Evolutionary conservation across 768 basidiomycete species (phyloP).

Genomic region (Rhizopogon roseolus): DNA sequence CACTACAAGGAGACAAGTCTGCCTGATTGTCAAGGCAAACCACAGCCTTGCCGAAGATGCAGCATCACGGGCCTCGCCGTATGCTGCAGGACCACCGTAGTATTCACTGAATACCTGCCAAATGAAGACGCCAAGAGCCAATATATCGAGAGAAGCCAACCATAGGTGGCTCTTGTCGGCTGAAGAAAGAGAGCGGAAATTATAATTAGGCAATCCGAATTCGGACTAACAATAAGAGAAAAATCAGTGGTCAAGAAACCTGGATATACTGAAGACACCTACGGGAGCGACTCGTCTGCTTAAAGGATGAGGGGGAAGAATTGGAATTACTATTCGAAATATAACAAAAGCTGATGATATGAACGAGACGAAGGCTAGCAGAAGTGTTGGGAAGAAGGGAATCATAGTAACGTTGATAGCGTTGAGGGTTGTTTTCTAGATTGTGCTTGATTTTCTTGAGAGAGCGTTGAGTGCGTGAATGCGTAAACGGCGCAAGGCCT

Average conservation of each 20-base stretch:
- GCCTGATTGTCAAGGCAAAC: constrained; percentile 62
- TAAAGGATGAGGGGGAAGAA: constrained; percentile 67
- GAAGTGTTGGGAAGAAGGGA: constrained; percentile 61
- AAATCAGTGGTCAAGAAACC: constrained; percentile 7
- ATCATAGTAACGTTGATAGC: constrained; percentile 42
- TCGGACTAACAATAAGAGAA: constrained; percentile 46
- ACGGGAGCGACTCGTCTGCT: constrained; percentile 74
- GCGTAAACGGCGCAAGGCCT: constrained; percentile 34
- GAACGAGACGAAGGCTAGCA: constrained; percentile 68
- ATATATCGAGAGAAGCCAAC: constrained; percentile 62
- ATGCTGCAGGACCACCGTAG: constrained; percentile 39
- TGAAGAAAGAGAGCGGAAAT: constrained; percentile 56
- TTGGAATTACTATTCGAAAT: constrained; percentile 70
- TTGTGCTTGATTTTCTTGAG: constrained; percentile 8
- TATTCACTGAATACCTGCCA: constrained; percentile 63
- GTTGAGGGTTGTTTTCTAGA: constrained; percentile 8
- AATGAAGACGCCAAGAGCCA: constrained; percentile 57
- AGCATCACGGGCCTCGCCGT: constrained; percentile 42
- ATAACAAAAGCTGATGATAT: constrained; percentile 69
- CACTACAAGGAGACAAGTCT: constrained; percentile 63
- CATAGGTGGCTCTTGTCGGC: constrained; percentile 72
- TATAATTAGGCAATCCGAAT: constrained; percentile 61
- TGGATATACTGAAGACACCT: constrained; percentile 20
- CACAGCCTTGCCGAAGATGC: constrained; percentile 60
- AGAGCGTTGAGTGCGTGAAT: constrained; percentile 21